phyloP scores from a whole-genome alignment of 371 early-diverging fungal genomes.

The Mucor ambiguus region DNA sequence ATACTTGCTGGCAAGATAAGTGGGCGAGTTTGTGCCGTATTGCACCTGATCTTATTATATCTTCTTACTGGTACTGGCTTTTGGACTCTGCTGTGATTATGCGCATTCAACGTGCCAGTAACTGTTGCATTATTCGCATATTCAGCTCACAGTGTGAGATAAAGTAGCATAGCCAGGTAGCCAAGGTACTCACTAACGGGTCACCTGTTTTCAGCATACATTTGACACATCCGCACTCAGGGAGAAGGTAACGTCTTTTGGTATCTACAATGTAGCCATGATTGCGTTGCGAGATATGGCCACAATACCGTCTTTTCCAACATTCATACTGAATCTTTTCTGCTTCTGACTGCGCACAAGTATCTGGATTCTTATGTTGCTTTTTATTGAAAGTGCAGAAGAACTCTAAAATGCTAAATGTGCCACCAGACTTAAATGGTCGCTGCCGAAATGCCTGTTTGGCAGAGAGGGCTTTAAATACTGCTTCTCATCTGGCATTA shows the following conservation, averaged over 20 bases:
- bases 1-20: constrained; percentile 32
- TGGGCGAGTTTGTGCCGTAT: neutral
- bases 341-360: constrained; percentile 20
- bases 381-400: neutral
- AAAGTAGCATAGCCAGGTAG: neutral
- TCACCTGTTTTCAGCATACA: constrained; percentile 58
- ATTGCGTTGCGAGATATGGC: constrained; percentile 16
- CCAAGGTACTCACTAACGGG: constrained; percentile 39
- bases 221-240: constrained; percentile 55
- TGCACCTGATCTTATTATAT: neutral
- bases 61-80: constrained; percentile 45
- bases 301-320: constrained; percentile 23
- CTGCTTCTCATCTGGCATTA: constrained; percentile 36
- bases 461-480: constrained; percentile 54
- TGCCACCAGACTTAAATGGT: constrained; percentile 56
- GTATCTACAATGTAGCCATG: constrained; percentile 3
- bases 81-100: constrained; percentile 40
- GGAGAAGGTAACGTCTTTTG: constrained; percentile 6
- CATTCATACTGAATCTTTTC: constrained; percentile 10
- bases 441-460: constrained; percentile 59
- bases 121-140: constrained; percentile 64
- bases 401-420: constrained; percentile 21
- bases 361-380: constrained; percentile 16
- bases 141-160: constrained; percentile 9
- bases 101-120: constrained; percentile 61